Evolutionary conservation across 805 yeast genomes (phyloP), one percentile per base, ranked within the genome.

Genomic region (Kodamaea lidongshanica): DNA sequence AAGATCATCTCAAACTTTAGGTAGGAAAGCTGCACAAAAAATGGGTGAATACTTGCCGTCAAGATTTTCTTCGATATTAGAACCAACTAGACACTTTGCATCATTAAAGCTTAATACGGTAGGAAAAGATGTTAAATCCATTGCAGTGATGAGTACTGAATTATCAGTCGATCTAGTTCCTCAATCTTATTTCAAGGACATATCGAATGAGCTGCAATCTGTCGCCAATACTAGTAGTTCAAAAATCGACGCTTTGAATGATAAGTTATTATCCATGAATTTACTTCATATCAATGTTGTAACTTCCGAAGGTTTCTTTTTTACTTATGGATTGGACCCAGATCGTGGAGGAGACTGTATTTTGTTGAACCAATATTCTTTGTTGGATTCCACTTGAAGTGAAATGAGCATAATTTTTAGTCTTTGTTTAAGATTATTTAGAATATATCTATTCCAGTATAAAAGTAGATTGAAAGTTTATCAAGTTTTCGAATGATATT

Each of bases 341-440:
- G 94, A 79, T 38, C 59, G 88, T 32, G 97, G 97, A 1, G 98
- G 98, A 2, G 96, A 88, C 49, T 89, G 97, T 56, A 73, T 80
- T 22, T 60, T 86, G 38, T 60, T 83, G 33, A 74, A 78, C 38
- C 95, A 85, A 46, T 79, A 77, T 46, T 69, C 79, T 5, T 58
- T 81, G 23, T 46, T 61, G 17, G 67, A 58, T 15, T 48, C n/a
- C n/a, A n/a, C n/a, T n/a, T n/a, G n/a, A n/a, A n/a, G n/a, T n/a
- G n/a, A n/a, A n/a, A n/a, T n/a, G n/a, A n/a, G n/a, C n/a, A n/a
- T n/a, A n/a, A 19, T 19, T 19, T 18, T 13, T 26, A 11, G 13
- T 16, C 7, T 22, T 8, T 22, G 11, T 22, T 7, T 8, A n/a
- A 19, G 20, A 9, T 6, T 15, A 8, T 7, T 14, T 9, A 12